Evolutionary conservation across 2,329 filamentous ascomycete species (phyloP).

Genomic region (Penicillium italicum): DNA sequence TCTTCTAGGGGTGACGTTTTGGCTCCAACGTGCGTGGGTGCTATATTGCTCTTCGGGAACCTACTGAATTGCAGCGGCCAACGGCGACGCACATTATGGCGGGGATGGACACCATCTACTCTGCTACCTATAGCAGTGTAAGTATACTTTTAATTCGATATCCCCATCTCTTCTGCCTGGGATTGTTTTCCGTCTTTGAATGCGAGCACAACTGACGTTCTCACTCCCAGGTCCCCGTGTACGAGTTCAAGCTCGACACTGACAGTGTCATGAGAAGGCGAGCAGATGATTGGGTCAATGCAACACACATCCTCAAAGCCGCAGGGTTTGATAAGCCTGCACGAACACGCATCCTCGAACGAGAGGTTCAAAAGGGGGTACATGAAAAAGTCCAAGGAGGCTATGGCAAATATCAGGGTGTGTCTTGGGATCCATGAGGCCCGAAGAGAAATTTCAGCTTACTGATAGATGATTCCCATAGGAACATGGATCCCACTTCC

Average conservation of each 20-base stretch:
- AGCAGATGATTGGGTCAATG: constrained; percentile 96
- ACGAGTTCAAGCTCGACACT: constrained; percentile 80
- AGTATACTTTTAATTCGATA: constrained; percentile 17
- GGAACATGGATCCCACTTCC: constrained; percentile 94
- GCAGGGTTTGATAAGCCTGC: constrained; percentile 97
- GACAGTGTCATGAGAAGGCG: constrained; percentile 97
- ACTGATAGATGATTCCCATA: constrained; percentile 33
- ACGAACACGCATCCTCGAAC: constrained; percentile 87
- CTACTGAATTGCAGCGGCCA: constrained; percentile 20
- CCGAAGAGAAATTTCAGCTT: background rate
- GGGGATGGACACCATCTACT: constrained; percentile 52
- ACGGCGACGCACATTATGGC: constrained; percentile 32
- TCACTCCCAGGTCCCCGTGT: constrained; percentile 76
- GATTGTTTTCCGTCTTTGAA: background rate
- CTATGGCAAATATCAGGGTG: constrained; percentile 97
- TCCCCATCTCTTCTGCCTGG: background rate
- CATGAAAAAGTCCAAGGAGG: constrained; percentile 98
- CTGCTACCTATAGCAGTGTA: constrained; percentile 64
- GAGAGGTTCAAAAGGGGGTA: constrained; percentile 91
- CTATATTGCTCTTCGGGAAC: constrained; percentile 22
- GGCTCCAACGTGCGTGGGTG: constrained; percentile 10
- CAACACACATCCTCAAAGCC: constrained; percentile 97
- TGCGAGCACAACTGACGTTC: background rate
- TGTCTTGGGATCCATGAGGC: constrained; percentile 11
- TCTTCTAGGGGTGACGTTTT: constrained; percentile 8